Evolutionary conservation across 2,329 filamentous ascomycete species (phyloP).

Genomic region (Beauveria caledonica): DNA sequence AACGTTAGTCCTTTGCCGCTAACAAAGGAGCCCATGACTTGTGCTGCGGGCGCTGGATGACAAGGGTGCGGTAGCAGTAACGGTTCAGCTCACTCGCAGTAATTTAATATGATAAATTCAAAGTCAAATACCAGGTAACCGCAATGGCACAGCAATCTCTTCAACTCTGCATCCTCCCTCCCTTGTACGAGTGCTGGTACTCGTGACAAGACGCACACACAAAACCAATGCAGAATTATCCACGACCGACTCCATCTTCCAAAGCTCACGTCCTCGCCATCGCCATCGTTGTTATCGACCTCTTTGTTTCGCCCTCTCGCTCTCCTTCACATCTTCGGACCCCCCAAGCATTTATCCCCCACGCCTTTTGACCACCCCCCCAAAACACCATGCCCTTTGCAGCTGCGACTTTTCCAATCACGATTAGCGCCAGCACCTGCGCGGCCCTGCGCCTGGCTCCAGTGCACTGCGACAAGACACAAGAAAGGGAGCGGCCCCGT

Average conservation of each 20-base stretch:
- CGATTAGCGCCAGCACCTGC: not conserved
- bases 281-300: too few species aligned
- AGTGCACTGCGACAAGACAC: conserved; percentile 1
- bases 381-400: not conserved
- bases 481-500: not conserved
- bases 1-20: not conserved
- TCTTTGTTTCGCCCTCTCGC: not conserved
- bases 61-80: not conserved
- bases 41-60: not conserved
- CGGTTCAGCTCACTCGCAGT: too few species aligned
- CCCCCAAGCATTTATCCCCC: not conserved
- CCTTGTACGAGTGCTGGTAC: too few species aligned
- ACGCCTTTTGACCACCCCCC: not conserved
- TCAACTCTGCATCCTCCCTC: too few species aligned
- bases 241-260: too few species aligned
- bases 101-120: too few species aligned
- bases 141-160: too few species aligned
- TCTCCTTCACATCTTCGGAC: not conserved
- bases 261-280: too few species aligned
- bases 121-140: too few species aligned
- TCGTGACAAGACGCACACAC: too few species aligned
- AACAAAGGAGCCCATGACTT: not conserved
- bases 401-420: not conserved
- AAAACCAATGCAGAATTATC: too few species aligned
- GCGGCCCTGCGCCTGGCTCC: not conserved